phyloP scores from a whole-genome alignment of 345 rosid genomes.

The Mallotus nudiflorus region DNA sequence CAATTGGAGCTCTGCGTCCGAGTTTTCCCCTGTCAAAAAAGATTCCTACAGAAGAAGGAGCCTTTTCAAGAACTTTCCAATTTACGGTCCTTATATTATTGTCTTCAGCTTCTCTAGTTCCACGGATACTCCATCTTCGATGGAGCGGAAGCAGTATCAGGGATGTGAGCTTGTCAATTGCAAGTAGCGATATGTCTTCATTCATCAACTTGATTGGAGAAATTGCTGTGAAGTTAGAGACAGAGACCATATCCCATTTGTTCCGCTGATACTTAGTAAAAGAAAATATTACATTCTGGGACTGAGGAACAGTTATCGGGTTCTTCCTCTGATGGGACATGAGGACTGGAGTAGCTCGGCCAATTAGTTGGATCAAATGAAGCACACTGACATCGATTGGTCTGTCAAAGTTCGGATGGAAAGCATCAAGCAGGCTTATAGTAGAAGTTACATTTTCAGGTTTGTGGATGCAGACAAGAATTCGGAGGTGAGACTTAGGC shows the following conservation, averaged over 20 bases:
- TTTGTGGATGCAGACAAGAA: neutral
- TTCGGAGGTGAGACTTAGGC: neutral
- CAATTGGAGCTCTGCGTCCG: fast-evolving
- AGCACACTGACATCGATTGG: neutral
- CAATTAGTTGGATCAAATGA: neutral
- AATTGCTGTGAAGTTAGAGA: constrained; percentile 36
- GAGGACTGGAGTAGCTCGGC: constrained; percentile 30
- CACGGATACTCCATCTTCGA: constrained; percentile 43
- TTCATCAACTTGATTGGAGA: constrained; percentile 52
- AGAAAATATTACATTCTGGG: constrained; percentile 30
- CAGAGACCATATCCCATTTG: constrained; percentile 13
- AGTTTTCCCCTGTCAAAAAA: constrained; percentile 1
- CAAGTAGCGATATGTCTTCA: constrained; percentile 56
- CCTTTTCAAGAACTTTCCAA: constrained; percentile 41
- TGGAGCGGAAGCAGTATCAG: constrained; percentile 63
- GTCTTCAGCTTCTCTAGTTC: constrained; percentile 38
- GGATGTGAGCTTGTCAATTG: constrained; percentile 44
- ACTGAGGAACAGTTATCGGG: neutral
- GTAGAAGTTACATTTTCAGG: neutral
- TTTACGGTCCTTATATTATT: constrained; percentile 35
- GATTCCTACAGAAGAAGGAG: constrained; percentile 62
- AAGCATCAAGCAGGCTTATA: neutral
- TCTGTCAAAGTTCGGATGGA: neutral
- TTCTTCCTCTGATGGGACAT: constrained; percentile 20
- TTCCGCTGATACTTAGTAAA: constrained; percentile 25